Conservation (phyloP, 1,284 basidiomycete genomes). For the Hypsizygus ulmarius region DNA sequence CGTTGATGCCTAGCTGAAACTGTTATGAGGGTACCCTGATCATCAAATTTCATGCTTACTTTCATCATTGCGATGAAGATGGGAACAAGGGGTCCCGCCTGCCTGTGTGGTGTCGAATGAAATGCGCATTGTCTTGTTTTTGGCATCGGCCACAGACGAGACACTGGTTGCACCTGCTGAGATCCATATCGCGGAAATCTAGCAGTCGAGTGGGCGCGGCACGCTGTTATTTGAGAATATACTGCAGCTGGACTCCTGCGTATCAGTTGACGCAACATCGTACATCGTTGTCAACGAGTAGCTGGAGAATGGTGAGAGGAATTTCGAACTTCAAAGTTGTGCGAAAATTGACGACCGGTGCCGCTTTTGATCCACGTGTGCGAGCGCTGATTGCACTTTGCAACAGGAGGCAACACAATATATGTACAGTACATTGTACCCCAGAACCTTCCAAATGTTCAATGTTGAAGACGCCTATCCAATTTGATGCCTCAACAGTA, state of each 20-base stretch:
- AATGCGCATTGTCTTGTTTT: slow-evolving; percentile 23
- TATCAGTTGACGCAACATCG: slow-evolving; percentile 33
- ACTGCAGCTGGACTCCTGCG: slow-evolving; percentile 19
- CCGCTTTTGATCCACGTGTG: slow-evolving; percentile 2
- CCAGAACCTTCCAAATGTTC: slow-evolving; percentile 7
- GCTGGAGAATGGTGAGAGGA: slow-evolving; percentile 4
- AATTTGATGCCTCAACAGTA: neutral
- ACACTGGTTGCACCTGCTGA: neutral
- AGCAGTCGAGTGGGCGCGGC: neutral
- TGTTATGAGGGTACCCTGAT: slow-evolving; percentile 27
- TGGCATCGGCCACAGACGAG: neutral
- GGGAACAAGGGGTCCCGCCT: slow-evolving; percentile 33
- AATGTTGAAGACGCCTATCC: neutral
- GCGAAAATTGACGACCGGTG: no score
- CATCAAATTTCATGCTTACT: slow-evolving; percentile 23
- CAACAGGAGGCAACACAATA: no score
- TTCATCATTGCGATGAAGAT: slow-evolving; percentile 40
- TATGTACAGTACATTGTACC: no score
- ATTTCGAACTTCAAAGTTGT: no score
- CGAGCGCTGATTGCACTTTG: no score
- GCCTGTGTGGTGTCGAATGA: slow-evolving; percentile 36
- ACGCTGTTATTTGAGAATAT: slow-evolving; percentile 8
- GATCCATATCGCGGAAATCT: neutral
- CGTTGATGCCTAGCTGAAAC: slow-evolving; percentile 44
- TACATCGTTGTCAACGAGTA: slow-evolving; percentile 25